Conservation (phyloP, 2,329 filamentous ascomycete species). For the Botrytis deweyae region DNA sequence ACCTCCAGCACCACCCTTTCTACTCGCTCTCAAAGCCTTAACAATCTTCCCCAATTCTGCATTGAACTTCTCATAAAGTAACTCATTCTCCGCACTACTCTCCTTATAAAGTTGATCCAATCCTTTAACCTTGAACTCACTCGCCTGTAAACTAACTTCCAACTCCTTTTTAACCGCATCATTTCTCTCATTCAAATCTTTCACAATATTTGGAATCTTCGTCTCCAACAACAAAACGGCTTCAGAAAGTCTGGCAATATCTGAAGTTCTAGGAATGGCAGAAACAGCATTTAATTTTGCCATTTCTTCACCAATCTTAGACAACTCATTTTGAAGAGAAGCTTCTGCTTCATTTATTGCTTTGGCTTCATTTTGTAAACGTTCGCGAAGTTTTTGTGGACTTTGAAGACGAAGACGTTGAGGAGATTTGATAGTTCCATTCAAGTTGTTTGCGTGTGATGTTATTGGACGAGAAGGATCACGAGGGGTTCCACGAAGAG, state of each 20-base stretch:
- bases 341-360: slow-evolving; percentile 69
- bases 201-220: slow-evolving; percentile 58
- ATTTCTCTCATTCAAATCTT: slow-evolving; percentile 61
- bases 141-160: slow-evolving; percentile 67
- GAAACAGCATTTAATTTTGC: slow-evolving; percentile 51
- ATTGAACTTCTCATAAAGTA: slow-evolving; percentile 89
- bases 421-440: slow-evolving; percentile 29
- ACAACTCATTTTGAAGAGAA: slow-evolving; percentile 71
- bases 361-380: slow-evolving; percentile 78
- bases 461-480: slow-evolving; percentile 31
- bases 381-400: slow-evolving; percentile 76
- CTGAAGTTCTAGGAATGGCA: slow-evolving; percentile 36
- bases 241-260: slow-evolving; percentile 47
- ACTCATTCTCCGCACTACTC: slow-evolving; percentile 84
- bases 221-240: slow-evolving; percentile 68
- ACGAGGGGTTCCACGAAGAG: slow-evolving; percentile 30
- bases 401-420: slow-evolving; percentile 64
- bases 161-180: slow-evolving; percentile 67
- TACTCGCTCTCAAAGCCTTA: slow-evolving; percentile 62
- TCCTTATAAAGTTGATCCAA: slow-evolving; percentile 90
- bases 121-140: slow-evolving; percentile 74
- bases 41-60: slow-evolving; percentile 83
- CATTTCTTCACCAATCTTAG: slow-evolving; percentile 79
- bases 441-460: slow-evolving; percentile 21
- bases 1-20: not conserved